Evolutionary conservation across 768 basidiomycete species (phyloP), one percentile per base, ranked within the genome.

Genomic region (Cubamyces lactineus): DNA sequence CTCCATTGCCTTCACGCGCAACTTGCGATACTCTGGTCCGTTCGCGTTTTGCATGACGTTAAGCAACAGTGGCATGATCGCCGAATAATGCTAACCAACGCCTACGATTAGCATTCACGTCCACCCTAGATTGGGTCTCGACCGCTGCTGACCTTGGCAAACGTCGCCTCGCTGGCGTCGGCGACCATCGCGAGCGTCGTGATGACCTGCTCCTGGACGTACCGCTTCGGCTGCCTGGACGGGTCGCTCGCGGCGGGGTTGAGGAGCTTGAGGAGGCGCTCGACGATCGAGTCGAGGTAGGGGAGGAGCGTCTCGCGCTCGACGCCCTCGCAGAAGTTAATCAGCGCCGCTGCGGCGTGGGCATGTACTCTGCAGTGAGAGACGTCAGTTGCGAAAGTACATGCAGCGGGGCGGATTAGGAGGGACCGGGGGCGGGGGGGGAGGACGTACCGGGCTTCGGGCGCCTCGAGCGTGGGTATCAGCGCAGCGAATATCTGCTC

Each of bases 281-380:
- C 86, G 28, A 96, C 88, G 65, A 94, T 87, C 0, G 85, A 81
- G 54, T 93, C 92, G 17, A 96, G 84, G 72, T 91, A 93, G 0
- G 90, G 89, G 0, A 88, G 67, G 11, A 92, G 82, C 0, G 84
- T 87, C 23, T 89, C 84, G 16, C 85, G 82, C 66, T 86, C 88
- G 39, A 92, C 91, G 39, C 92, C 91, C 71, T 94, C 89, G 73
- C 92, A 95, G 76, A 94, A 94, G 72, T 95, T 96, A 72, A 94
- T 92, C 23, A 95, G 79, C 0, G 92, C 92, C 0, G 93, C 89
- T 0, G 92, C 91, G 1, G 94, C 91, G 69, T 96, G 93, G 0
- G 92, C 82, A 63, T 94, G 92, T 0, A 95, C 91, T 24, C 93
- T 94, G 66, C 38, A 57, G 39, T 19, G 16, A 15, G 55, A 55